A percentile compares a stretch with the other conserved stretches of the same genome.
These are phyloP conservation scores for Gryganskiella cystojenkinii DNA, from an alignment of 192 early-diverging fungal genomes.

Conservation along the genomic window DNA sequence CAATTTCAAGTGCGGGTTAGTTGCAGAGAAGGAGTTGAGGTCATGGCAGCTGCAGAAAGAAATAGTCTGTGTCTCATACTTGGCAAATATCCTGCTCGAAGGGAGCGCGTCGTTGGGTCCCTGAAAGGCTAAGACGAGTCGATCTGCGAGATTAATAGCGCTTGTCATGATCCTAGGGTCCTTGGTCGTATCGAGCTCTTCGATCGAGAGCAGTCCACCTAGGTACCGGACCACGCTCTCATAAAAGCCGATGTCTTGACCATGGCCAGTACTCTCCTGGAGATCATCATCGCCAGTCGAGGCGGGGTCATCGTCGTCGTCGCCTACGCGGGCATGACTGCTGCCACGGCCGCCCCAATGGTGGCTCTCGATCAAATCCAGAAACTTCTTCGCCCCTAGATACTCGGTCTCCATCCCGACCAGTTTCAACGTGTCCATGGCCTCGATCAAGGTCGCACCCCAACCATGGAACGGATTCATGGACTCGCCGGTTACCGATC, in stretches of 20 bases:
- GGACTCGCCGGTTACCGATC: slow-evolving; percentile 4
- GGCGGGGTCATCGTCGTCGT: slow-evolving; percentile 11
- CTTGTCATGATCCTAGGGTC: slow-evolving; percentile 62
- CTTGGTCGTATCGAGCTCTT: slow-evolving; percentile 58
- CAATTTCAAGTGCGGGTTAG: too few relatives aligned
- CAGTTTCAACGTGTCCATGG: slow-evolving; percentile 78
- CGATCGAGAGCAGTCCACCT: slow-evolving; percentile 74
- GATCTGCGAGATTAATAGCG: slow-evolving; percentile 67
- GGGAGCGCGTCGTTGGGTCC: slow-evolving; percentile 61
- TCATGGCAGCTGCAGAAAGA: too few relatives aligned
- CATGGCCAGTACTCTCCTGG: too few relatives aligned
- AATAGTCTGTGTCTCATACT: background rate
- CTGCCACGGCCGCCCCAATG: background rate
- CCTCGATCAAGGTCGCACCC: slow-evolving; percentile 76
- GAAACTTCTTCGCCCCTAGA: slow-evolving; percentile 59
- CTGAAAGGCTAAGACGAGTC: slow-evolving; percentile 64
- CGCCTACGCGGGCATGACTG: background rate
- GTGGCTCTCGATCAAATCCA: slow-evolving; percentile 47
- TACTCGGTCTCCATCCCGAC: slow-evolving; percentile 72
- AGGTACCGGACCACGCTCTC: slow-evolving; percentile 75
- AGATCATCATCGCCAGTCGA: too few relatives aligned
- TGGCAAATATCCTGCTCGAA: slow-evolving; percentile 50
- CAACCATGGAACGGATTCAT: slow-evolving; percentile 51
- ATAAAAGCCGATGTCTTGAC: slow-evolving; percentile 58
- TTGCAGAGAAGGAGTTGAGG: too few relatives aligned